phyloP scores from a whole-genome alignment of 2,329 filamentous ascomycete genomes.

The Cladophialophora carrionii region DNA sequence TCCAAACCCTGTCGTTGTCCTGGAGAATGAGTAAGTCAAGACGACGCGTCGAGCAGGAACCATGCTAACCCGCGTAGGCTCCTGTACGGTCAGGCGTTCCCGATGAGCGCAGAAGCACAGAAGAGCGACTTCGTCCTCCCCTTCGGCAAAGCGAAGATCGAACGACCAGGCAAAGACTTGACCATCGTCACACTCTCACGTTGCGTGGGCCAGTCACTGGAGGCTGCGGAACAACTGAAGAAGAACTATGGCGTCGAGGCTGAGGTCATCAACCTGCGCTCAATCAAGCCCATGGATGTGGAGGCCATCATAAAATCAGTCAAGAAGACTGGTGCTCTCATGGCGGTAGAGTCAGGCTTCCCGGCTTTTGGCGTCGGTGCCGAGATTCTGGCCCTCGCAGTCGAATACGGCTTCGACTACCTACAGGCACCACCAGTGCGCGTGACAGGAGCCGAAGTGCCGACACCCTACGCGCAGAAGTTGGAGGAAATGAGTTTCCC shows the following conservation, averaged over 20 bases:
- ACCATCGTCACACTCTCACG: slow-evolving; percentile 94
- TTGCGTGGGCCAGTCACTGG: slow-evolving; percentile 88
- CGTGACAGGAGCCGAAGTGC: slow-evolving; percentile 95
- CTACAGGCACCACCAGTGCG: slow-evolving; percentile 90
- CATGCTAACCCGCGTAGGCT: slow-evolving; percentile 55
- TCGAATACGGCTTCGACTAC: slow-evolving; percentile 99
- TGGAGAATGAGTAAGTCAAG: slow-evolving; percentile 75
- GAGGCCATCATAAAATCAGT: slow-evolving; percentile 95
- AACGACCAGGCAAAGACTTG: slow-evolving; percentile 91
- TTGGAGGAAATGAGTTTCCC: slow-evolving; percentile 97
- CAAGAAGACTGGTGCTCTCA: slow-evolving; percentile 95
- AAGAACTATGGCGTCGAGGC: slow-evolving; percentile 94
- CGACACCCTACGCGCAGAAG: slow-evolving; percentile 90
- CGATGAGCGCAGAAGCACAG: slow-evolving; percentile 95
- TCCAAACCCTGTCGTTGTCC: slow-evolving; percentile 91
- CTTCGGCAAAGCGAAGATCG: slow-evolving; percentile 98
- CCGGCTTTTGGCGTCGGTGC: slow-evolving; percentile 90
- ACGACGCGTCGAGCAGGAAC: not conserved
- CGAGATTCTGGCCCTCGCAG: slow-evolving; percentile 90
- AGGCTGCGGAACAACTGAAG: slow-evolving; percentile 88
- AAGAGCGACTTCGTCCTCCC: slow-evolving; percentile 96
- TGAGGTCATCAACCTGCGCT: slow-evolving; percentile 97
- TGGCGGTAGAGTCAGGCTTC: slow-evolving; percentile 94
- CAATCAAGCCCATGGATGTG: slow-evolving; percentile 93
- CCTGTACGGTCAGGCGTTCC: slow-evolving; percentile 91